A percentile compares a stretch with the other conserved stretches of the same genome.
Evolutionary conservation across 192 early-diverging fungal genomes (phyloP).

Genomic region (Jimgerdemannia lactiflua): DNA sequence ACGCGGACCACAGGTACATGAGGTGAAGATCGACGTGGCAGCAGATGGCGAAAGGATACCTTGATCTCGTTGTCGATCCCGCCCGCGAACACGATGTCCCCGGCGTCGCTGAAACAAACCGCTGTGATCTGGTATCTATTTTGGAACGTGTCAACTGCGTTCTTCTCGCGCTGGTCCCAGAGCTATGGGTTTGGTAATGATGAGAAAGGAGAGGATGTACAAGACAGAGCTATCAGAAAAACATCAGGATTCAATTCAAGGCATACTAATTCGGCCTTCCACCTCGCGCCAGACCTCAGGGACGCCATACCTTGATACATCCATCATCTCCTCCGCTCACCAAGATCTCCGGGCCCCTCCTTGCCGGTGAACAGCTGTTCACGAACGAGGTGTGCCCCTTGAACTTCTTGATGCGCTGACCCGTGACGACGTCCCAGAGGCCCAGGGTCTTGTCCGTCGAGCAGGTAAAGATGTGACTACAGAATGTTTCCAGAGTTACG

Average conservation of each 20-base stretch:
- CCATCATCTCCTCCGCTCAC: conserved; percentile 88
- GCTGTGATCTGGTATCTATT: conserved; percentile 75
- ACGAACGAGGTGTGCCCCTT: conserved; percentile 81
- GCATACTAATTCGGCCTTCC: conserved; percentile 17
- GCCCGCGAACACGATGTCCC: conserved; percentile 76
- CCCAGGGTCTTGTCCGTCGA: conserved; percentile 78
- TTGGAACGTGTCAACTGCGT: conserved; percentile 56
- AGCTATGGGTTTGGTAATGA: conserved; percentile 21
- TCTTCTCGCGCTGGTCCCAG: conserved; percentile 71
- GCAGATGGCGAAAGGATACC: neutral
- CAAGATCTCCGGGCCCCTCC: conserved; percentile 72
- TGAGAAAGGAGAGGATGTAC: neutral
- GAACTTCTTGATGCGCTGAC: conserved; percentile 76
- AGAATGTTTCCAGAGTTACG: conserved; percentile 3
- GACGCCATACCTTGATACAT: conserved; percentile 54
- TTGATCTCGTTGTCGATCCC: conserved; percentile 88
- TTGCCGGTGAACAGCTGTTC: conserved; percentile 73
- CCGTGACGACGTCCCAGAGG: conserved; percentile 83
- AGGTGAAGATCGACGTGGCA: too few species aligned
- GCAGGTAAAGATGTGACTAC: conserved; percentile 74
- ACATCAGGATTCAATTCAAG: neutral
- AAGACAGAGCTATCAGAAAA: neutral
- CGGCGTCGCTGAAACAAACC: conserved; percentile 68
- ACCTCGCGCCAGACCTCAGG: conserved; percentile 24
- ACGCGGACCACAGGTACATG: neutral